phyloP scores from a whole-genome alignment of 306 rosid genomes.

The Prosopis cineraria region DNA sequence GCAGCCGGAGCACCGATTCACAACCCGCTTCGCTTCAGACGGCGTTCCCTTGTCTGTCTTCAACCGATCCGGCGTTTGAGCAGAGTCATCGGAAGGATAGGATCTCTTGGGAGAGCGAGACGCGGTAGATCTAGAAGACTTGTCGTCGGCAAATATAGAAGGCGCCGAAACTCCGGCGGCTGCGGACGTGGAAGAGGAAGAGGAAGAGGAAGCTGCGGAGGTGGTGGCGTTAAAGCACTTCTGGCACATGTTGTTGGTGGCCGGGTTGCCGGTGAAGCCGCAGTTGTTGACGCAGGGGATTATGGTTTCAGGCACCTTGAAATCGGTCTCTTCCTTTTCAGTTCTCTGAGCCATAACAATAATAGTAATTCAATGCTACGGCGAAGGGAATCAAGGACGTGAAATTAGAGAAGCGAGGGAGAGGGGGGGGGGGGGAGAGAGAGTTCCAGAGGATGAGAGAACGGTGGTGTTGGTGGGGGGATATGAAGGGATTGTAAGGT shows the following conservation, averaged over 20 bases:
- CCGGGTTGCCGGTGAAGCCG: constrained; percentile 66
- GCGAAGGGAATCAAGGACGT: neutral
- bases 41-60: constrained; percentile 35
- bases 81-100: constrained; percentile 27
- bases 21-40: constrained; percentile 53
- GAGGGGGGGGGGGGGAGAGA: neutral
- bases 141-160: constrained; percentile 53
- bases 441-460: neutral
- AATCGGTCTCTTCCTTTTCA: constrained; percentile 80
- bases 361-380: neutral
- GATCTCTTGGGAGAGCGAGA: constrained; percentile 51
- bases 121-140: constrained; percentile 48
- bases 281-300: constrained; percentile 78
- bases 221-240: constrained; percentile 68
- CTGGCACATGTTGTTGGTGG: constrained; percentile 80
- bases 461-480: constrained; percentile 22
- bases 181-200: neutral
- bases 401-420: neutral
- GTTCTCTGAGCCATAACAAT: constrained; percentile 70
- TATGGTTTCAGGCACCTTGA: constrained; percentile 77
- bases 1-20: constrained; percentile 87
- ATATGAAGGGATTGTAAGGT: constrained; percentile 58
- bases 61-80: constrained; percentile 6
- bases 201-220: constrained; percentile 7
- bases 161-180: constrained; percentile 32